A percentile compares a stretch with the other conserved stretches of the same genome.
Conservation (phyloP, 805 yeast genomes). For the Candida fluviatilis region DNA sequence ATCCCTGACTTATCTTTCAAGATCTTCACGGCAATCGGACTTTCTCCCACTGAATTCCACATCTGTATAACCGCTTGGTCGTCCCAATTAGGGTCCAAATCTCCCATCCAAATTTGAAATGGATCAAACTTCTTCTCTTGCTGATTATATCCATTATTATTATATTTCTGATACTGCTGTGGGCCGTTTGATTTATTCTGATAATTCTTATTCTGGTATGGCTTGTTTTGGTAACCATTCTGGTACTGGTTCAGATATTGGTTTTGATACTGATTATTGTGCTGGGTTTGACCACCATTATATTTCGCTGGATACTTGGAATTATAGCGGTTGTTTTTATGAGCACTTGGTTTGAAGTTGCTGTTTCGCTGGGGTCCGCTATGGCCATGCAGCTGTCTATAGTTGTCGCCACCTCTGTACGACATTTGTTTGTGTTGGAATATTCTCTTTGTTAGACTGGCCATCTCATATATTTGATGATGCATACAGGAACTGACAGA, state of each 20-base stretch:
- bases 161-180: slow-evolving; percentile 5
- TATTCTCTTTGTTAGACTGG: not conserved
- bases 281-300: not conserved
- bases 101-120: slow-evolving; percentile 82
- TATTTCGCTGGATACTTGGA: not conserved
- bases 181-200: slow-evolving; percentile 7
- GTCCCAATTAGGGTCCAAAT: slow-evolving; percentile 79
- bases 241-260: slow-evolving; percentile 5
- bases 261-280: slow-evolving; percentile 2
- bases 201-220: slow-evolving; percentile 3
- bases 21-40: slow-evolving; percentile 55
- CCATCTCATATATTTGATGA: not conserved
- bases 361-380: slow-evolving; percentile 1
- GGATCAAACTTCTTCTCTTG: slow-evolving; percentile 9
- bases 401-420: slow-evolving; percentile 3
- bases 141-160: not conserved
- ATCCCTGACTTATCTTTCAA: slow-evolving; percentile 63
- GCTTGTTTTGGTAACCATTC: slow-evolving; percentile 1
- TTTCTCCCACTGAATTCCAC: slow-evolving; percentile 71
- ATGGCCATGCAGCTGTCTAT: not conserved
- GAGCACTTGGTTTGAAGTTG: not conserved
- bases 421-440: slow-evolving; percentile 1
- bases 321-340: slow-evolving; percentile 2
- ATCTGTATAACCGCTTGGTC: slow-evolving; percentile 61
- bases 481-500: not conserved